Percentiles rank a stretch among this genome's conserved stretches.
These are phyloP conservation scores for Aphanomyces astaci DNA, from an alignment of 352 stramenopile species.

Conservation along the genomic window DNA sequence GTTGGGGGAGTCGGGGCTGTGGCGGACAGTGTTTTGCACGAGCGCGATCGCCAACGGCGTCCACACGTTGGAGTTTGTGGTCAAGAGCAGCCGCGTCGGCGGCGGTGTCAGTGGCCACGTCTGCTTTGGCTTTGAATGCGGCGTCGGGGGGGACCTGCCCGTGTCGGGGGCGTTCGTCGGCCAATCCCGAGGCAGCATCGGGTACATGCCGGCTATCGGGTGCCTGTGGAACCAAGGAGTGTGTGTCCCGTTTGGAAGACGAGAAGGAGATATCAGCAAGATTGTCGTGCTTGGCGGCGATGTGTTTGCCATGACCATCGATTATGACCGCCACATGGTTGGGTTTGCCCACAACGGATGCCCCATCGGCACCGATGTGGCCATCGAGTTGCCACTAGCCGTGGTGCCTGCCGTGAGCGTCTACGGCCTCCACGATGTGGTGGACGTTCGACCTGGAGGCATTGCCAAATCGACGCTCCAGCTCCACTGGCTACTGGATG, in stretches of 20 bases:
- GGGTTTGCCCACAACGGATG: slow-evolving; percentile 75
- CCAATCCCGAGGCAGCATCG: slow-evolving; percentile 42
- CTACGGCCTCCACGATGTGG: slow-evolving; percentile 59
- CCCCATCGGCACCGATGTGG: slow-evolving; percentile 35
- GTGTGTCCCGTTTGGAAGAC: slow-evolving; percentile 51
- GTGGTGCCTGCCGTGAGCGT: slow-evolving; percentile 54
- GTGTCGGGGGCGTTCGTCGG: slow-evolving; percentile 40
- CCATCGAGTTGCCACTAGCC: slow-evolving; percentile 31
- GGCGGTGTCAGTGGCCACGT: slow-evolving; percentile 59
- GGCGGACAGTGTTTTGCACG: slow-evolving; percentile 59
- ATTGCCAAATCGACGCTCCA: slow-evolving; percentile 68
- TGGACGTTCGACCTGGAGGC: slow-evolving; percentile 60
- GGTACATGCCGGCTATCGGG: slow-evolving; percentile 80
- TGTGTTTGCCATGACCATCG: slow-evolving; percentile 60
- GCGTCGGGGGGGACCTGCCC: background rate
- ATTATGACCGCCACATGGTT: slow-evolving; percentile 67
- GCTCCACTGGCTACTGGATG: slow-evolving; percentile 77
- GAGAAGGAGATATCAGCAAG: too few species aligned
- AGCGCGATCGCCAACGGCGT: slow-evolving; percentile 54
- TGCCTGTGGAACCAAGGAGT: slow-evolving; percentile 60
- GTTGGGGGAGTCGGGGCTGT: slow-evolving; percentile 42
- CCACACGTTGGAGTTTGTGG: slow-evolving; percentile 66
- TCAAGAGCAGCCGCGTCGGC: slow-evolving; percentile 61
- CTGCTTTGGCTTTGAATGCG: slow-evolving; percentile 57
- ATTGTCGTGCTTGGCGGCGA: slow-evolving; percentile 46